Evolutionary conservation across 805 yeast genomes (phyloP).

Genomic region (Millerozyma miso): DNA sequence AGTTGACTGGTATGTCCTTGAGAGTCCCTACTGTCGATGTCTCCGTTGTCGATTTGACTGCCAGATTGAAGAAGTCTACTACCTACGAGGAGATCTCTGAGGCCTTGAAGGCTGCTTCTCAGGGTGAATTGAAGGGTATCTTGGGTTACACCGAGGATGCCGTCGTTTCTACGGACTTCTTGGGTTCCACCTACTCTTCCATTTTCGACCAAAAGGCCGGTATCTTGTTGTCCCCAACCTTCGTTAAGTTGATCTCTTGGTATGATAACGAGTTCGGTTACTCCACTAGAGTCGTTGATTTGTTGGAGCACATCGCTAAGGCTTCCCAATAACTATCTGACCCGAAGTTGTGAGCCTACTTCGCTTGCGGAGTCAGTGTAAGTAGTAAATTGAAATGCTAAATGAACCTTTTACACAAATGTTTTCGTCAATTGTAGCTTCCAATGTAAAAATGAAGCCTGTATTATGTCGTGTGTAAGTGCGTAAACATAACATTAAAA

Average conservation of each 20-base stretch:
- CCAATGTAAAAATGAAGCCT: no score
- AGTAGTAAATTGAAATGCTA: not conserved
- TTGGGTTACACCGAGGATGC: conserved; percentile 90
- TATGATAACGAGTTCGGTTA: conserved; percentile 96
- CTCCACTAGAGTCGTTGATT: conserved; percentile 94
- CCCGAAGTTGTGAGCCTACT: conserved; percentile 1
- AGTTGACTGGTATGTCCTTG: conserved; percentile 89
- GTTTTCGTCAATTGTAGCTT: not conserved
- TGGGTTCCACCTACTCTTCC: conserved; percentile 78
- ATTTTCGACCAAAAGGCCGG: conserved; percentile 92
- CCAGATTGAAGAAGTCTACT: conserved; percentile 70
- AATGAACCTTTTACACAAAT: not conserved
- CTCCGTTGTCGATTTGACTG: conserved; percentile 90
- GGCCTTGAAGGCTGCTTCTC: conserved; percentile 70
- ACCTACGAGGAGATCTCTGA: conserved; percentile 80
- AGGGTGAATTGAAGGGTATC: conserved; percentile 75
- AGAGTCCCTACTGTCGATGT: conserved; percentile 94
- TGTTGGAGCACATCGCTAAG: conserved; percentile 76
- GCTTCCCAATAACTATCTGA: conserved; percentile 17
- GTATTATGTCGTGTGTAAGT: no score
- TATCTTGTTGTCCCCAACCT: conserved; percentile 79
- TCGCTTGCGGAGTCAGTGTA: not conserved
- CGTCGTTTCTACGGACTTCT: conserved; percentile 88
- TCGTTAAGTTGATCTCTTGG: conserved; percentile 91
- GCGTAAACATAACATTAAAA: no score